phyloP scores from a whole-genome alignment of 2,329 filamentous ascomycete genomes.

The Bipolaris victoriae region DNA sequence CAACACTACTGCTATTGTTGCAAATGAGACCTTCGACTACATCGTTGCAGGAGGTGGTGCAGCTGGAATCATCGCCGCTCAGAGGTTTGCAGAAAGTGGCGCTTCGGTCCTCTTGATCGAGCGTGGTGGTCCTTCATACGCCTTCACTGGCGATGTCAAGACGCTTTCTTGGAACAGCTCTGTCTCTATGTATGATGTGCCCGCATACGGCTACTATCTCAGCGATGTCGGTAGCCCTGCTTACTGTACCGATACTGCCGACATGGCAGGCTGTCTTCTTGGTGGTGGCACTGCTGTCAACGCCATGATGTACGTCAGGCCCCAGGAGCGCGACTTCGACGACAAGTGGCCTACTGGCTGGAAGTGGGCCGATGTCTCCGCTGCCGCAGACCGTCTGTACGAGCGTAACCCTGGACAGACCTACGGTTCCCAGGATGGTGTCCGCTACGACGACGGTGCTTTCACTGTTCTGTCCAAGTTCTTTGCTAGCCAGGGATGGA shows the following conservation, averaged over 20 bases:
- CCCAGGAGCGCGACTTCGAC: conserved; percentile 65
- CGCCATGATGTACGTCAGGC: conserved; percentile 45
- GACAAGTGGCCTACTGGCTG: conserved; percentile 74
- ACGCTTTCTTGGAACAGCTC: conserved; percentile 44
- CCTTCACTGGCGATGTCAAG: conserved; percentile 36
- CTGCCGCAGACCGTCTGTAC: conserved; percentile 69
- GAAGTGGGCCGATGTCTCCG: conserved; percentile 67
- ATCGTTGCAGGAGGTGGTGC: conserved; percentile 67
- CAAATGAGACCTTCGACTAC: conserved; percentile 62
- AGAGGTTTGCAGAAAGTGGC: conserved; percentile 67
- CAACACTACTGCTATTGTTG: conserved; percentile 43
- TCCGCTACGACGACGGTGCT: conserved; percentile 68
- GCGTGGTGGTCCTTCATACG: conserved; percentile 48
- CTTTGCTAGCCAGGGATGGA: conserved; percentile 66
- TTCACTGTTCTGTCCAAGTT: conserved; percentile 68
- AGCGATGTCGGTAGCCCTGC: conserved; percentile 37
- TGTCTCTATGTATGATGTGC: conserved; percentile 48
- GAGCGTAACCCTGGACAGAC: conserved; percentile 72
- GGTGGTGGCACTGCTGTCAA: conserved; percentile 72
- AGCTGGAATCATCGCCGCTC: conserved; percentile 63
- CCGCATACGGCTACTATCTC: conserved; percentile 46
- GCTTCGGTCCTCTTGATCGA: conserved; percentile 66
- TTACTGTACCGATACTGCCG: conserved; percentile 68
- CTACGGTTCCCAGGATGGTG: conserved; percentile 67
- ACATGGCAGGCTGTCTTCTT: conserved; percentile 72